Base-by-base conservation (phyloP, 495 filamentous ascomycete species). In the Coniosporium apollinis region DNA sequence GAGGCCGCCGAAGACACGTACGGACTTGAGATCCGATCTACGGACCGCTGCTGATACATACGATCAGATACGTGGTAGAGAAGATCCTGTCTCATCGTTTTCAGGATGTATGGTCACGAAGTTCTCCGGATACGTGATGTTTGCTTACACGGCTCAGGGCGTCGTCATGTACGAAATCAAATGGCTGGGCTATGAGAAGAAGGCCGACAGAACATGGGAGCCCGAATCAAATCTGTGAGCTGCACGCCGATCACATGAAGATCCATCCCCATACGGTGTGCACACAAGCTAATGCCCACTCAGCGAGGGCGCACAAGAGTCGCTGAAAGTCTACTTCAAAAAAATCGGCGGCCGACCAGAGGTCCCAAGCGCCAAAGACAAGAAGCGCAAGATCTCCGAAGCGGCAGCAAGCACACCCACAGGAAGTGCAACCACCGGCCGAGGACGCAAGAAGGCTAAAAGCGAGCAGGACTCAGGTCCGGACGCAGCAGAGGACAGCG, bases 141-240 rank as follows among this genome's bases (percentile, higher is more conserved):
- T 49, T 28, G 2, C 31, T 44, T 9, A 44, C 24, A 9, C 19
- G n/a, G n/a, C 18, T 29, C 20, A 70, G 62, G 59, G 59, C 19
- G 45, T 38, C 0, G 41, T 69, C 21, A 37, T 59, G 18, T 64
- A 73, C 13, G 41, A 65, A 7, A 68, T 78, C 31, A 76, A 77
- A 45, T 79, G 74, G 74, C 59, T 67, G 35, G 74, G 72, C 0
- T 79, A 73, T 39, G 62, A 69, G 0, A 56, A 69, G 13, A 56
- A 55, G 8, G 42, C 44, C 1, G 73, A 79, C 33, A 49, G 54
- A 25, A 79, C 74, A 4, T 65, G 69, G 62, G 74, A 79, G 42
- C 69, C 69, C 0, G 69, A 74, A 39, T 58, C 59, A 4, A 69
- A 72, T 26, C 52, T 77, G 37, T 56, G 32, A 57, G 71, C 65